A percentile compares a stretch with the other conserved stretches of the same genome.
Evolutionary conservation across 768 basidiomycete genomes (phyloP).

Genomic region (Epithele typhae): DNA sequence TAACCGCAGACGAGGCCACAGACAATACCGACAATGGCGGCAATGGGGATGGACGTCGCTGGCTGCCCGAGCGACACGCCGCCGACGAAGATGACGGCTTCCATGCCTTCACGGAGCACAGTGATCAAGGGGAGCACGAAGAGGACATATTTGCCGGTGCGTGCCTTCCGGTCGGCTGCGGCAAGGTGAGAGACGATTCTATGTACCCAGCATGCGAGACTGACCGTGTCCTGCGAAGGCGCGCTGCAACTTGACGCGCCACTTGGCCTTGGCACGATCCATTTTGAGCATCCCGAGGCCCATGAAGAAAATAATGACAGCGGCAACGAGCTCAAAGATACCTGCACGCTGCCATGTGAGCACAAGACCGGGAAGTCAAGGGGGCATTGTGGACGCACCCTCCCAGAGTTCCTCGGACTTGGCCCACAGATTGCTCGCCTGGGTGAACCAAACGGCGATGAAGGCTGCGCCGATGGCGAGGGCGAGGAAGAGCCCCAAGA

Average conservation of each 20-base stretch:
- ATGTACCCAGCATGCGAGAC: too few relatives aligned
- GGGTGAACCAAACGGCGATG: conserved; percentile 93
- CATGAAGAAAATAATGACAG: conserved; percentile 88
- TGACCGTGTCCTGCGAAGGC: conserved; percentile 65
- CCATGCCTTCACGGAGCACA: conserved; percentile 86
- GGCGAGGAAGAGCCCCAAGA: conserved; percentile 72
- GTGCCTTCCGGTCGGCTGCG: conserved; percentile 25
- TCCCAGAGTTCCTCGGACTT: conserved; percentile 91
- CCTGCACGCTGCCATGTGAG: too few relatives aligned
- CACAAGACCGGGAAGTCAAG: too few relatives aligned
- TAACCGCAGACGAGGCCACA: conserved; percentile 72
- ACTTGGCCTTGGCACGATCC: conserved; percentile 91
- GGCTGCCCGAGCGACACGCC: conserved; percentile 85
- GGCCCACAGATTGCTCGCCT: conserved; percentile 78
- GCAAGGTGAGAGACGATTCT: too few relatives aligned
- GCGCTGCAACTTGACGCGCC: conserved; percentile 81
- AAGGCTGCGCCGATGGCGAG: conserved; percentile 86
- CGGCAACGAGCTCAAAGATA: conserved; percentile 64
- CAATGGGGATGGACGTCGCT: conserved; percentile 84
- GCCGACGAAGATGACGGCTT: conserved; percentile 91
- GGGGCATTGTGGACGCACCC: conserved; percentile 56
- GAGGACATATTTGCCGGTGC: conserved; percentile 76
- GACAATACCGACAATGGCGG: conserved; percentile 81
- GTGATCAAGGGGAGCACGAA: conserved; percentile 90
- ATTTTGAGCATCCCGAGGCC: conserved; percentile 93